Evolutionary conservation across 768 basidiomycete genomes (phyloP).

Genomic region (Galerina sulciceps): DNA sequence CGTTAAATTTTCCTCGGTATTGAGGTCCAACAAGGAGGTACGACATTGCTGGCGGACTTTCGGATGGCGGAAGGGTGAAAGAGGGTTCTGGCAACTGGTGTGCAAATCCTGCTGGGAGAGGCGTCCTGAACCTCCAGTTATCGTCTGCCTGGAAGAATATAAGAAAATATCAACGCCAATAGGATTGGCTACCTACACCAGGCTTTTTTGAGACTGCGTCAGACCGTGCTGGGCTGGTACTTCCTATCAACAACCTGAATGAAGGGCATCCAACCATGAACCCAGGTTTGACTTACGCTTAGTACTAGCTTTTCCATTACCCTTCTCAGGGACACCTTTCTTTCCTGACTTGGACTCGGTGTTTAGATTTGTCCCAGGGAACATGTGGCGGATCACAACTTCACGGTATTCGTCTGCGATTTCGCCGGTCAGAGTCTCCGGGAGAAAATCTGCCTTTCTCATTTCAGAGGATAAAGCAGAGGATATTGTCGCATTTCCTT

Average conservation of each 20-base stretch:
- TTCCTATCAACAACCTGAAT: neutral
- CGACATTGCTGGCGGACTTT: constrained; percentile 43
- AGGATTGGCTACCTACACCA: constrained; percentile 10
- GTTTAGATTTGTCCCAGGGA: constrained; percentile 45
- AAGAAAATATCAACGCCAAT: neutral
- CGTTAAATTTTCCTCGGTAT: constrained; percentile 75
- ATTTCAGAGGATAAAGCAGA: constrained; percentile 11
- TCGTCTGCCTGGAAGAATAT: constrained; percentile 28
- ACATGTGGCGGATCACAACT: constrained; percentile 62
- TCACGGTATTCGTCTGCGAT: constrained; percentile 60
- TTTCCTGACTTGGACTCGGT: neutral
- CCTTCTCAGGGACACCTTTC: constrained; percentile 13
- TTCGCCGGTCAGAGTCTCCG: constrained; percentile 43
- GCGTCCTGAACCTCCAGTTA: constrained; percentile 28
- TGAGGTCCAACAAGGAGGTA: constrained; percentile 59
- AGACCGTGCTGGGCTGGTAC: neutral
- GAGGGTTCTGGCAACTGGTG: constrained; percentile 41
- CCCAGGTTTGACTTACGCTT: neutral
- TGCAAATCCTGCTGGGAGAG: constrained; percentile 37
- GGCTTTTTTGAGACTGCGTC: constrained; percentile 2
- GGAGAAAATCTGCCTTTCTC: constrained; percentile 26
- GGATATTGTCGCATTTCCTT: constrained; percentile 3
- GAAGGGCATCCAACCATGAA: neutral
- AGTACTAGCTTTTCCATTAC: constrained; percentile 9
- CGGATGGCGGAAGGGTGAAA: constrained; percentile 7